These are phyloP conservation scores for Simplicillium sp. DNA, from an alignment of 2,329 filamentous ascomycete species.

Conservation along the genomic window DNA sequence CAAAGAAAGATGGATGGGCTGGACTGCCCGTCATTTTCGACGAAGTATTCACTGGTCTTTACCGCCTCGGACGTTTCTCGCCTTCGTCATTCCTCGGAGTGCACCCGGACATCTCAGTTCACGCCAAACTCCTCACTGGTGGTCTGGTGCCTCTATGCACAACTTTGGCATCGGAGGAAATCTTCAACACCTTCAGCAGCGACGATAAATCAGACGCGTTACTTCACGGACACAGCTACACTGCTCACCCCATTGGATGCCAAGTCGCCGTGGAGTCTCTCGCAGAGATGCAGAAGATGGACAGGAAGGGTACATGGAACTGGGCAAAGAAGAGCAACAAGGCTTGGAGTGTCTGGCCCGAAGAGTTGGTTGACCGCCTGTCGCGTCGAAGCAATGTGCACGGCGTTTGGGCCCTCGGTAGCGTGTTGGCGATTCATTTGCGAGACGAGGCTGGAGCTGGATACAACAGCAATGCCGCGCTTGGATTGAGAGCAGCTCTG, in stretches of 20 bases:
- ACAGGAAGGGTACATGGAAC: conserved; percentile 46
- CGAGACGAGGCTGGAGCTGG: conserved; percentile 29
- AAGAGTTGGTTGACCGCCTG: conserved; percentile 45
- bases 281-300: conserved; percentile 47
- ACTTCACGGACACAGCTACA: conserved; percentile 81
- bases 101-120: conserved; percentile 66
- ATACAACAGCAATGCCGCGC: conserved; percentile 37
- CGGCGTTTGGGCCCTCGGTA: conserved; percentile 64
- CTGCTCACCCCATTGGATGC: conserved; percentile 73
- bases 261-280: conserved; percentile 65
- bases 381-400: conserved; percentile 47
- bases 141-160: conserved; percentile 69
- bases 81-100: conserved; percentile 60
- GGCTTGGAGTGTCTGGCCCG: conserved; percentile 64
- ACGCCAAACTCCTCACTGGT: conserved; percentile 78
- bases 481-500: conserved; percentile 29
- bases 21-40: conserved; percentile 76
- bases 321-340: conserved; percentile 31
- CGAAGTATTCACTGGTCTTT: conserved; percentile 80
- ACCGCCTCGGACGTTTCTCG: conserved; percentile 66
- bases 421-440: conserved; percentile 58
- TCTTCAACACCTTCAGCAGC: conserved; percentile 64
- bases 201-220: conserved; percentile 69
- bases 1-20: conserved; percentile 41
- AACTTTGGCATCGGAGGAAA: conserved; percentile 63